Evolutionary conservation across 2,329 filamentous ascomycete genomes (phyloP), one percentile per base, ranked within the genome.

Genomic region (Fusarium marasasianum): DNA sequence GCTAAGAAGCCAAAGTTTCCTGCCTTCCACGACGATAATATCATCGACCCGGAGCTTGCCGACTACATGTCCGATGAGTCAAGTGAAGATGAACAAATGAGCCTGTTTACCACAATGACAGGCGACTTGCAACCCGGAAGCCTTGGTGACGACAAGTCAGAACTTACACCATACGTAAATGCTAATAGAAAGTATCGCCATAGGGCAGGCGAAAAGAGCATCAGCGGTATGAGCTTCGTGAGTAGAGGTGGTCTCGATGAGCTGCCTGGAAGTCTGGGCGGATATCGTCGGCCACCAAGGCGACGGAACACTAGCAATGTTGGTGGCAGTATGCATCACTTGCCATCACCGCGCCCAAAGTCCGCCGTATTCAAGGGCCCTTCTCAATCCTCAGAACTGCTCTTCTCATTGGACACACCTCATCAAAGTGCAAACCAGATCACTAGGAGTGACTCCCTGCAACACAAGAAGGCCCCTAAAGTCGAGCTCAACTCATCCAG

Each of bases 21-120:
- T 22, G 95, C 95, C n/a, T 98, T 99, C 77, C 96, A 99, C 81
- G 95, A 96, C 79, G 96, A 99, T 84, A 98, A 96, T 79, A 98
- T 99, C 76, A 98, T 99, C 76, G 96, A 99, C 80, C 96, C 96
- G 3, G 96, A 99, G 79, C 86, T 99, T 61, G 96, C 95, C 10
- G 93, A 94, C 40, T 99, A 97, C 83, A 93, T 99, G 87, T 99
- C 96, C 12, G 96, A 99, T 80, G 95, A 94, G 54, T 98, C 95
- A 4, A 98, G 94, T 77, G 96, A 93, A 43, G 95, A 98, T 77
- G 95, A 99, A 74, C 94, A 97, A 77, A 92, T 95, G 83, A 95
- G 92, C 79, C 92, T 98, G 18, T 93, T 97, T 82, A 91, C 93
- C 4, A 91, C 90, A 12, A 88, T 92, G 84, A 86, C 95, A n/a